These are phyloP conservation scores for Clonostachys byssicola DNA, from an alignment of 2,329 filamentous ascomycete species.

Conservation along the genomic window DNA sequence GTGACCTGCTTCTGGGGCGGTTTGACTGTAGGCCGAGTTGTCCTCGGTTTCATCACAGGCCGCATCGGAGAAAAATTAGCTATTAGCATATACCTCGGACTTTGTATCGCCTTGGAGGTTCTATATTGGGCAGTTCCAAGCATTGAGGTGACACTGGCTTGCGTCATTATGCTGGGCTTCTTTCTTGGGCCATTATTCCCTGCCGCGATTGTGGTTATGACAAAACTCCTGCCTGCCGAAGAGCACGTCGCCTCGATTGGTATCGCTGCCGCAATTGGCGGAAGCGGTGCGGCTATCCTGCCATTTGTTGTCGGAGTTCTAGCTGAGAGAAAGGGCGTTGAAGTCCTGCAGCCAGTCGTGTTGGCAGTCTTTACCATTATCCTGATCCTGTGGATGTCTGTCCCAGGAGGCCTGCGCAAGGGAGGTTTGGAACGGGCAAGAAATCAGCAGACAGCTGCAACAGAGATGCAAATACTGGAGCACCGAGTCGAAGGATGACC, in stretches of 20 bases:
- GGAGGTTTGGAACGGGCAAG: conserved; percentile 6
- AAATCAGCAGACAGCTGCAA: neutral
- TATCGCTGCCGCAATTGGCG: conserved; percentile 73
- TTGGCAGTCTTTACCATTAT: conserved; percentile 42
- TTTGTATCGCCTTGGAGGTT: conserved; percentile 62
- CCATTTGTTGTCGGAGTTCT: conserved; percentile 64
- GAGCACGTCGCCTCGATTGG: conserved; percentile 76
- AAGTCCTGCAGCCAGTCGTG: conserved; percentile 52
- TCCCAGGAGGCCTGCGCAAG: conserved; percentile 22
- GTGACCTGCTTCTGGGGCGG: conserved; percentile 84
- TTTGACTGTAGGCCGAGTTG: conserved; percentile 68
- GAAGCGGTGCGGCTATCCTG: conserved; percentile 65
- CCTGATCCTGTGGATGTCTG: conserved; percentile 37
- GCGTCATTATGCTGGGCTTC: conserved; percentile 70
- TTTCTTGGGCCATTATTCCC: conserved; percentile 78
- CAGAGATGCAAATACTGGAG: no score
- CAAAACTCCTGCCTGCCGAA: conserved; percentile 63
- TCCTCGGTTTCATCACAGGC: conserved; percentile 73
- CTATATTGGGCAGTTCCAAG: conserved; percentile 80
- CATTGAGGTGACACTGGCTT: conserved; percentile 70
- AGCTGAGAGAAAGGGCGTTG: conserved; percentile 51
- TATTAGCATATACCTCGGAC: conserved; percentile 57
- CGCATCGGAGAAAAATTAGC: conserved; percentile 65
- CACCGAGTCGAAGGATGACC: no score
- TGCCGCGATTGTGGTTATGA: conserved; percentile 64